Percentiles rank a stretch among this genome's conserved stretches.
phyloP scores from a whole-genome alignment of 2,329 filamentous ascomycete species.

The Verticillium tricorpus region DNA sequence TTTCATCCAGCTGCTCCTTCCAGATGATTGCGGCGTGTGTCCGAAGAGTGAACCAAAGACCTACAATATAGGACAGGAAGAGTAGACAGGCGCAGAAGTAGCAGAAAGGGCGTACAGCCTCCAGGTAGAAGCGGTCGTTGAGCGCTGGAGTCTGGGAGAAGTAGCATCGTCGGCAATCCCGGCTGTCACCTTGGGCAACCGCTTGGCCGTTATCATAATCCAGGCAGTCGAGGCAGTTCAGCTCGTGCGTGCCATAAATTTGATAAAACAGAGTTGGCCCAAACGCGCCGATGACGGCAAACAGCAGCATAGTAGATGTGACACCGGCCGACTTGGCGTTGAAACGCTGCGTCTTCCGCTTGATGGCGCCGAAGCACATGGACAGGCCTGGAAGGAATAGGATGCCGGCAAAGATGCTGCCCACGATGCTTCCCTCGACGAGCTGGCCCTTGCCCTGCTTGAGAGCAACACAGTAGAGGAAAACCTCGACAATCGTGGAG shows the following conservation, averaged over 20 bases:
- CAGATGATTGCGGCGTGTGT: conserved; percentile 97
- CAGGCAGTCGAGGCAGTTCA: conserved; percentile 71
- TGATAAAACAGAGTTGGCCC: conserved; percentile 97
- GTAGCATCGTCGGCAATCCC: conserved; percentile 89
- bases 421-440: conserved; percentile 94
- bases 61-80: conserved; percentile 90
- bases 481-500: conserved; percentile 95
- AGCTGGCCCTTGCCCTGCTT: conserved; percentile 88
- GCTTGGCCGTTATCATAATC: conserved; percentile 35
- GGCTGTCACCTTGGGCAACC: conserved; percentile 23
- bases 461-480: conserved; percentile 91
- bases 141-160: conserved; percentile 84
- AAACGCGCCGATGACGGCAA: conserved; percentile 92
- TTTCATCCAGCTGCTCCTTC: conserved; percentile 80
- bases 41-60: conserved; percentile 89
- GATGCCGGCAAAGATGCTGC: conserved; percentile 95
- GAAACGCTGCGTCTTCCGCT: conserved; percentile 96
- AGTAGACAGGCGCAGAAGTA: conserved; percentile 81
- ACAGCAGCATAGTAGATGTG: conserved; percentile 95
- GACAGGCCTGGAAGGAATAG: conserved; percentile 90
- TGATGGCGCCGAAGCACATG: conserved; percentile 98
- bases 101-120: conserved; percentile 90
- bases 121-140: conserved; percentile 81
- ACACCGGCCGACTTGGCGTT: conserved; percentile 95
- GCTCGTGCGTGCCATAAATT: conserved; percentile 95